Evolutionary conservation across 2,329 filamentous ascomycete species (phyloP), one percentile per base, ranked within the genome.

Genomic region (Chrysosporium queenslandicum): DNA sequence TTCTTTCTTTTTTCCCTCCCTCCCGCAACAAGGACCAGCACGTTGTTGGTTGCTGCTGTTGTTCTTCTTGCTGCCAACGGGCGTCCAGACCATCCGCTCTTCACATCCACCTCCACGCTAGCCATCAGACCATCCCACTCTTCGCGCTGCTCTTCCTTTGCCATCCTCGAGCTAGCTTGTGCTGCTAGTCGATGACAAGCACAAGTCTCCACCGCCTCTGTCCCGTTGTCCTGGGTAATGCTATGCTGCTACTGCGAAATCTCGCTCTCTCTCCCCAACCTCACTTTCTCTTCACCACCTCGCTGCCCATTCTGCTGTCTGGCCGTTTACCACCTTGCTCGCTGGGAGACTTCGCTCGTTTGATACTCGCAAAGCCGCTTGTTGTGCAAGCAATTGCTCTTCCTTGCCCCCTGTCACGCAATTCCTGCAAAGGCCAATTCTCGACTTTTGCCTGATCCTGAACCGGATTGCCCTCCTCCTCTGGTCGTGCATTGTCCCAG

Each of bases 1-100:
- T 25, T 23, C 11, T 46, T 37, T 36, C 45, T 39, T 47, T 37
- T 47, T n/a, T 16, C 20, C 7, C 1, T 23, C 6, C 18, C 23
- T 8, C 9, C 11, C 4, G 8, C 11, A 18, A 12, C 12, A 27
- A 30, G 30, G 16, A 23, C 11, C 18, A 34, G 43, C 29, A n/a
- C 29, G 43, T 46, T 39, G 43, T 29, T 16, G 29, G 18, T 40
- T 40, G 6, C 23, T 16, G 12, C 27, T 29, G 27, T 29, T 29
- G 27, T 6, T n/a, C 8, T 5, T 30, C 14, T 46, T 34, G 27
- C 5, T 34, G 32, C 12, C 29, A 36, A 46, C 25, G 25, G 37
- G 43, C 43, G 8, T 46, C 43, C 29, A 46, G 43, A 36, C 43
- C 45, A 37, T 20, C n/a, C n/a, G n/a, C n/a, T n/a, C n/a, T n/a